Percentiles rank a stretch among this genome's conserved stretches.
Conservation (phyloP, 1,284 basidiomycete species). For the Cryptococcus sp. region DNA sequence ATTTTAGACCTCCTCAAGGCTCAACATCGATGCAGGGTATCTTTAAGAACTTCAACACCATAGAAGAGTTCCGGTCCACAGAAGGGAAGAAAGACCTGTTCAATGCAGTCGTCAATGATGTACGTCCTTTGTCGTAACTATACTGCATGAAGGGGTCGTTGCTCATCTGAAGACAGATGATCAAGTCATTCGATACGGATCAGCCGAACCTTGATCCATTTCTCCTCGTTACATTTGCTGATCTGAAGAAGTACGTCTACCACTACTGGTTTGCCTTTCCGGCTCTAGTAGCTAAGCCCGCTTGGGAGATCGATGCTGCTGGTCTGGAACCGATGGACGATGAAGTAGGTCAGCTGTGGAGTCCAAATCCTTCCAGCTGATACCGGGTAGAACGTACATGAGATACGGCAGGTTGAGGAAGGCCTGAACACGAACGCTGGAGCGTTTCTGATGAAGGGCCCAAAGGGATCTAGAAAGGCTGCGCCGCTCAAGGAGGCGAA, state of each 20-base stretch:
- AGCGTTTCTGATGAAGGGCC: constrained; percentile 23
- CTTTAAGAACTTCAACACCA: constrained; percentile 91
- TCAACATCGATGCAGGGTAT: constrained; percentile 56
- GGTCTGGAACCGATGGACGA: constrained; percentile 9
- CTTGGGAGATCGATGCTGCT: constrained; percentile 66
- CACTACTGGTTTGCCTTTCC: constrained; percentile 99
- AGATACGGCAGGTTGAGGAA: constrained; percentile 16
- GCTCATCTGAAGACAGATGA: constrained; percentile 18
- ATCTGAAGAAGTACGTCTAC: constrained; percentile 96
- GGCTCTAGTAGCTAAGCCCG: constrained; percentile 76
- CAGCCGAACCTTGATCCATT: constrained; percentile 63
- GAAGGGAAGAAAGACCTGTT: constrained; percentile 78
- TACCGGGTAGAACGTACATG: constrained; percentile 33
- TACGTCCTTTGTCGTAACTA: constrained; percentile 30
- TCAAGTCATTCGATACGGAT: constrained; percentile 26
- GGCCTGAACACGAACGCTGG: background rate
- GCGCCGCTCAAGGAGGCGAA: constrained; percentile 58
- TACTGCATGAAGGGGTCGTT: too few species aligned
- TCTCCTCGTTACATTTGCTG: constrained; percentile 86
- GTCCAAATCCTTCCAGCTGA: too few species aligned
- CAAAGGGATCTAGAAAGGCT: constrained; percentile 41
- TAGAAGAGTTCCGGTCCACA: constrained; percentile 87
- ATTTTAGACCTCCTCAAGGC: constrained; percentile 48
- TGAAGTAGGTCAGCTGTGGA: constrained; percentile 10
- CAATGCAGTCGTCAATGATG: constrained; percentile 62